Percentiles rank a stretch among this genome's conserved stretches.
Evolutionary conservation across 2,329 filamentous ascomycete species (phyloP).

Genomic region (Fusarium humuli): DNA sequence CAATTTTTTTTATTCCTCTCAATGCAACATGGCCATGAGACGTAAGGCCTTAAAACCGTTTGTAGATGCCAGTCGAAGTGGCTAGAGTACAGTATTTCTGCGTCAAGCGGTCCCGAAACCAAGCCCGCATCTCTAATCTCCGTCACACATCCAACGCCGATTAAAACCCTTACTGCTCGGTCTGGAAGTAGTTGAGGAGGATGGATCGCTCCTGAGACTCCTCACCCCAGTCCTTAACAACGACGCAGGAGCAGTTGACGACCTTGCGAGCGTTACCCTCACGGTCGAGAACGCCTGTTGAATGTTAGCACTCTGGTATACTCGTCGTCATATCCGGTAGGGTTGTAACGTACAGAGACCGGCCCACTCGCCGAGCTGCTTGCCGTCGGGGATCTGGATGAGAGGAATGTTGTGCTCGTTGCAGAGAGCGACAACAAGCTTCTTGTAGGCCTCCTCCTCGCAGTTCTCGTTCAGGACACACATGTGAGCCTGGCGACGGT

Average conservation of each 20-base stretch:
- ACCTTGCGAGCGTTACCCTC: conserved; percentile 99
- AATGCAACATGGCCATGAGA: conserved; percentile 52
- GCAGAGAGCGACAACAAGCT: conserved; percentile 98
- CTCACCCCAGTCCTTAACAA: conserved; percentile 99
- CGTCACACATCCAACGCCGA: conserved; percentile 53
- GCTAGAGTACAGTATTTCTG: conserved; percentile 60
- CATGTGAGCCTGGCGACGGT: conserved; percentile 99
- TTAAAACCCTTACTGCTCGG: conserved; percentile 70
- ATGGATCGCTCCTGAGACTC: conserved; percentile 98
- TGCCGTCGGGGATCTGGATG: conserved; percentile 99
- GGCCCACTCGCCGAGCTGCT: conserved; percentile 99
- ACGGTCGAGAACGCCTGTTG: conserved; percentile 92
- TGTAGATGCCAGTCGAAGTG: conserved; percentile 60
- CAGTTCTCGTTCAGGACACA: conserved; percentile 99
- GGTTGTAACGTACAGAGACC: conserved; percentile 86
- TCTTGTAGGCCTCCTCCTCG: conserved; percentile 99
- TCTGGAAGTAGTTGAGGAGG: conserved; percentile 99
- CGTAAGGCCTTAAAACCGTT: conserved; percentile 52
- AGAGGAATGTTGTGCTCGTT: conserved; percentile 99
- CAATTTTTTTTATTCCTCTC: conserved; percentile 57
- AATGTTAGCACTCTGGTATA: conserved; percentile 48
- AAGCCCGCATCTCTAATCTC: conserved; percentile 56
- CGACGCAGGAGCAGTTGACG: conserved; percentile 99
- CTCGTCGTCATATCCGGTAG: neutral
- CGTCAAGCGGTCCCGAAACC: conserved; percentile 50